Evolutionary conservation across 768 basidiomycete species (phyloP).

Genomic region (Tremella mesenterica): DNA sequence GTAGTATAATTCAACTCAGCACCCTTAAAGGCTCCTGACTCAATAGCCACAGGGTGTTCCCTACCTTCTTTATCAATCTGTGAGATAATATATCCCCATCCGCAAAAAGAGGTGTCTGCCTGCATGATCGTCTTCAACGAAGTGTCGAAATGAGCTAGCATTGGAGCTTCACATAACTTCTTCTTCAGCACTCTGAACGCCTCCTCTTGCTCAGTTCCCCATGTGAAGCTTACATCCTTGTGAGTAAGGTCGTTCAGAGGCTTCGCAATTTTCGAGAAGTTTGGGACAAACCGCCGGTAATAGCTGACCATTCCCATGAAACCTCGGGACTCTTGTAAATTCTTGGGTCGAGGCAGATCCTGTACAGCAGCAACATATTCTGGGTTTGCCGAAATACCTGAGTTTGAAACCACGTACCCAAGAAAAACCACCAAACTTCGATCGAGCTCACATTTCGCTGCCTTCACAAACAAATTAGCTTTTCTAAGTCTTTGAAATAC

Average conservation of each 20-base stretch:
- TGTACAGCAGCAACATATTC: background rate
- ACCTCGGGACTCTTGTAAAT: constrained; percentile 11
- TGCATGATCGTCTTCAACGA: constrained; percentile 6
- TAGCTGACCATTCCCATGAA: constrained; percentile 23
- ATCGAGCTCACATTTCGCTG: constrained; percentile 8
- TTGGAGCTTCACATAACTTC: background rate
- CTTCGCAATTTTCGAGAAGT: constrained; percentile 14
- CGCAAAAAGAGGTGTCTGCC: constrained; percentile 36
- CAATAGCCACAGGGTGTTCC: constrained; percentile 16
- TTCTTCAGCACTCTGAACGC: background rate
- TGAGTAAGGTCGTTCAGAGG: constrained; percentile 8
- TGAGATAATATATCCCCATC: constrained; percentile 36
- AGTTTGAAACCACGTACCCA: background rate
- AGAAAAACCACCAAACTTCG: background rate
- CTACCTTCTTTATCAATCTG: constrained; percentile 20
- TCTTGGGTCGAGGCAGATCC: constrained; percentile 22
- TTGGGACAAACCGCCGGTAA: constrained; percentile 22
- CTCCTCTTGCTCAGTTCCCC: background rate
- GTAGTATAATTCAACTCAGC: constrained; percentile 51
- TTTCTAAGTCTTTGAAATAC: constrained; percentile 7
- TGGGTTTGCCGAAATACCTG: background rate
- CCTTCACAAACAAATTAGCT: background rate
- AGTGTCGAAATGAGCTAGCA: constrained; percentile 11
- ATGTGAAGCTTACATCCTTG: constrained; percentile 5
- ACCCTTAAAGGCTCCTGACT: constrained; percentile 11